A percentile compares a stretch with the other conserved stretches of the same genome.
Evolutionary conservation across 2,329 filamentous ascomycete species (phyloP).

Genomic region (Ceratocystis eucalypticola): DNA sequence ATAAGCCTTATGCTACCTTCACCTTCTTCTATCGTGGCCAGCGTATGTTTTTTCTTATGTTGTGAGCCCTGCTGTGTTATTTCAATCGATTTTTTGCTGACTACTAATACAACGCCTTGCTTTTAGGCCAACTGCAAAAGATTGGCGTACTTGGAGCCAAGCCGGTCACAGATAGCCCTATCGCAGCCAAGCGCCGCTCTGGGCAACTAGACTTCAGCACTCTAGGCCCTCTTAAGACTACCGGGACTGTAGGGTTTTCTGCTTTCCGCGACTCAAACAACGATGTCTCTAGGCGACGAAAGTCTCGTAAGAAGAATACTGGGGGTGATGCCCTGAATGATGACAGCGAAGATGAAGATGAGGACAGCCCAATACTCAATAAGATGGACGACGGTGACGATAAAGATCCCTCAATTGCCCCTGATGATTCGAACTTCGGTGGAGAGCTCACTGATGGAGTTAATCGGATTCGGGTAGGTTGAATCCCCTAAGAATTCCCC

Average conservation of each 20-base stretch:
- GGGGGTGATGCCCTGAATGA: constrained; percentile 49
- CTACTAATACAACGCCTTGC: neutral
- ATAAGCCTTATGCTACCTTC: constrained; percentile 91
- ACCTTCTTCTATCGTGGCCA: constrained; percentile 97
- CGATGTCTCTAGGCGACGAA: constrained; percentile 42
- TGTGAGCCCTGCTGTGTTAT: neutral
- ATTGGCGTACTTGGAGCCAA: constrained; percentile 77
- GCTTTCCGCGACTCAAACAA: constrained; percentile 63
- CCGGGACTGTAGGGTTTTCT: constrained; percentile 81
- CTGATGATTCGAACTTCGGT: constrained; percentile 58
- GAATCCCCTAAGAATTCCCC: no score
- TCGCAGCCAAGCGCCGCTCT: constrained; percentile 62
- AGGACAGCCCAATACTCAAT: constrained; percentile 45
- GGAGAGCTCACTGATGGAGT: constrained; percentile 70
- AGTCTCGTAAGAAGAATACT: constrained; percentile 49
- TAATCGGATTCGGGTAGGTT: constrained; percentile 62
- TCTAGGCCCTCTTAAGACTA: constrained; percentile 68
- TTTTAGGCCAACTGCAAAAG: constrained; percentile 77
- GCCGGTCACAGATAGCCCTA: constrained; percentile 45
- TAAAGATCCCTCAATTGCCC: constrained; percentile 46
- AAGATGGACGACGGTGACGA: constrained; percentile 54
- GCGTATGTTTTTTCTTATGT: constrained; percentile 47
- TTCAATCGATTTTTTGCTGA: neutral
- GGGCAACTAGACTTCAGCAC: constrained; percentile 73
- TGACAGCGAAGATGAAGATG: constrained; percentile 65